These are phyloP conservation scores for Heteromeles arbutifolia DNA, from an alignment of 306 rosid genomes.

Conservation along the genomic window DNA sequence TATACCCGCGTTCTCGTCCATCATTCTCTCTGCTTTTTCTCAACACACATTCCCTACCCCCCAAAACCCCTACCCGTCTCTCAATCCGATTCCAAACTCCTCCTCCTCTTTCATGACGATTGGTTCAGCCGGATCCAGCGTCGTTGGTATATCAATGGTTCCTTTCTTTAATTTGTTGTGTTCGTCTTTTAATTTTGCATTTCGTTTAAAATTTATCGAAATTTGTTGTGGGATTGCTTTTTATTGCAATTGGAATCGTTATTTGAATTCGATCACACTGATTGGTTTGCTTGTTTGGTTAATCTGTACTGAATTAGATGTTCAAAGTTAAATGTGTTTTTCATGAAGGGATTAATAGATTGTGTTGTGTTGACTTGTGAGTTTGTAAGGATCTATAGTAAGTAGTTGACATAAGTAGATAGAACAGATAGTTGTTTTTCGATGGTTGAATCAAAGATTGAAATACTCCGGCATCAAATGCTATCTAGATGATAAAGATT, in stretches of 20 bases:
- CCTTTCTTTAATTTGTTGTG: background rate
- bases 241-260: background rate
- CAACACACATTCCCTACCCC: background rate
- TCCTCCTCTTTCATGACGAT: conserved; percentile 9
- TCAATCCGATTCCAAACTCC: background rate
- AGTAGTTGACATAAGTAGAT: background rate
- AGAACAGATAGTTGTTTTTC: background rate
- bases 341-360: background rate
- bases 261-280: background rate
- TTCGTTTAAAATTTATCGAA: background rate
- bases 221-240: background rate
- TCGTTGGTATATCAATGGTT: background rate
- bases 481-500: background rate
- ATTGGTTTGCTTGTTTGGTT: background rate
- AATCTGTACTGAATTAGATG: background rate
- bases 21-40: background rate
- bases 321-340: background rate
- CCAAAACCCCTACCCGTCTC: background rate
- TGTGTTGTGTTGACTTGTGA: background rate
- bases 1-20: background rate
- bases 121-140: conserved; percentile 13
- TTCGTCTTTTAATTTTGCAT: background rate
- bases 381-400: background rate
- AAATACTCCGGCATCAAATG: background rate
- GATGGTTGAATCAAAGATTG: background rate